Conservation (phyloP, 768 basidiomycete species). For the Suillus placidus region DNA sequence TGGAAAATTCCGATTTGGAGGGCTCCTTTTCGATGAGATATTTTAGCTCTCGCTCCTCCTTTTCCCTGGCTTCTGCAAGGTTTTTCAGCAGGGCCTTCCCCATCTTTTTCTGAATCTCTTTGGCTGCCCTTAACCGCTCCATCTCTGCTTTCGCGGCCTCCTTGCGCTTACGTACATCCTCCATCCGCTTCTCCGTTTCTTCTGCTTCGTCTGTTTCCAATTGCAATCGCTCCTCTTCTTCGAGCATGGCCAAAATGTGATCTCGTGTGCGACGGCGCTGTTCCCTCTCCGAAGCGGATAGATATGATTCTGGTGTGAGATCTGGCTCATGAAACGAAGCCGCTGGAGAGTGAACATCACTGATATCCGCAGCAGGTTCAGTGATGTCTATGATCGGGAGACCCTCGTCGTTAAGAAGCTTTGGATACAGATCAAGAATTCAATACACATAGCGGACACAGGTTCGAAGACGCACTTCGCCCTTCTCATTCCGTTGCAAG, state of each 20-base stretch:
- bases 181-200: constrained; percentile 45
- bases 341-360: constrained; percentile 18
- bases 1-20: constrained; percentile 27
- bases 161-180: constrained; percentile 53
- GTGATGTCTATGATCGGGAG: constrained; percentile 79
- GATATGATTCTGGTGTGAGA: constrained; percentile 47
- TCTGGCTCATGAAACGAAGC: constrained; percentile 43
- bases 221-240: constrained; percentile 65
- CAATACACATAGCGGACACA: constrained; percentile 4
- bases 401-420: constrained; percentile 79
- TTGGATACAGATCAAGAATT: constrained; percentile 26
- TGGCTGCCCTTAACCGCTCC: constrained; percentile 39
- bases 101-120: constrained; percentile 76
- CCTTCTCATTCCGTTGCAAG: constrained; percentile 51
- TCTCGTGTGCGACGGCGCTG: constrained; percentile 61
- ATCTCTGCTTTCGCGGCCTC: constrained; percentile 48
- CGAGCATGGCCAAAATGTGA: constrained; percentile 65
- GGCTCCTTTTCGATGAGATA: constrained; percentile 32
- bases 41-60: constrained; percentile 39
- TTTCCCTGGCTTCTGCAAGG: constrained; percentile 39
- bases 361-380: constrained; percentile 49
- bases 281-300: constrained; percentile 50
- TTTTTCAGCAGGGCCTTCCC: constrained; percentile 64
- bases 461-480: constrained; percentile 57
- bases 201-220: constrained; percentile 43